phyloP scores from a whole-genome alignment of 2,329 filamentous ascomycete species.

The Parascedosporium putredinis region DNA sequence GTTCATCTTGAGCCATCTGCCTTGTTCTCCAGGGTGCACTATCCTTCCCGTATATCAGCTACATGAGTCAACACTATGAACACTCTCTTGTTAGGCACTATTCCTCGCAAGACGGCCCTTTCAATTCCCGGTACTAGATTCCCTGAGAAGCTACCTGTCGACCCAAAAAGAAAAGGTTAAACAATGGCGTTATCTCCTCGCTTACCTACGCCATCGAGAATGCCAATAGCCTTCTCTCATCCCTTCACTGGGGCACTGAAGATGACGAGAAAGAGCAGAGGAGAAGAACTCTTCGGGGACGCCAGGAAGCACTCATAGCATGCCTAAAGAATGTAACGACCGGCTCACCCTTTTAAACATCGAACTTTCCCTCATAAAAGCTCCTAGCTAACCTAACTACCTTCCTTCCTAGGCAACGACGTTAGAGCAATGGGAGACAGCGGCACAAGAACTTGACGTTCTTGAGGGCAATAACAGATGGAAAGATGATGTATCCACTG shows the following conservation, averaged over 20 bases:
- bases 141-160: too few species aligned
- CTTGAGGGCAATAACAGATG: conserved; percentile 73
- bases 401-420: conserved; percentile 46
- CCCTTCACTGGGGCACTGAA: conserved; percentile 42
- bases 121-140: too few species aligned
- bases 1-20: too few species aligned
- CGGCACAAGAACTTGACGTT: conserved; percentile 66
- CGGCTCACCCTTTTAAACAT: background rate
- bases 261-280: conserved; percentile 37
- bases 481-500: conserved; percentile 51
- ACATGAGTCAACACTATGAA: too few species aligned
- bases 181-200: background rate
- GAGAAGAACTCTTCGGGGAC: conserved; percentile 39
- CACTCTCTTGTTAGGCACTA: too few species aligned
- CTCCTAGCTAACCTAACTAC: conserved; percentile 7
- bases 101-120: too few species aligned
- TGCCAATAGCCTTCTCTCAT: conserved; percentile 31
- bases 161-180: too few species aligned
- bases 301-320: conserved; percentile 51
- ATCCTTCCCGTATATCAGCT: too few species aligned
- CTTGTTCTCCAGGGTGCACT: too few species aligned
- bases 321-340: conserved; percentile 54
- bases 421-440: conserved; percentile 61
- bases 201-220: conserved; percentile 24
- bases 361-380: background rate